A percentile compares a stretch with the other conserved stretches of the same genome.
Evolutionary conservation across 2,329 filamentous ascomycete species (phyloP).

Genomic region (Colletotrichum sojae): DNA sequence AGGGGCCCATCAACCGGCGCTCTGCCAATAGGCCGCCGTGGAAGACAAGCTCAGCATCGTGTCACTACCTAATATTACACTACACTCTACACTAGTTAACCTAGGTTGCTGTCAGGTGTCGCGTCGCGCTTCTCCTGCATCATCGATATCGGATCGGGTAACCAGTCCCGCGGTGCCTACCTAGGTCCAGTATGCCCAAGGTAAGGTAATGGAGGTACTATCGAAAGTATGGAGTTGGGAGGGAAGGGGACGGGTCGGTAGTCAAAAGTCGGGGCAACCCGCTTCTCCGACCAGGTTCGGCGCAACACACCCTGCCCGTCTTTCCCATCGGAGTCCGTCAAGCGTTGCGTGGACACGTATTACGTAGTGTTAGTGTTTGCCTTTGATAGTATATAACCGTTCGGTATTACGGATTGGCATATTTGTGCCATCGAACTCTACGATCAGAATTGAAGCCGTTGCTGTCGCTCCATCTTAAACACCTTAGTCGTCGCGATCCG

Average conservation of each 20-base stretch:
- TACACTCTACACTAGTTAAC: too few species aligned
- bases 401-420: not conserved
- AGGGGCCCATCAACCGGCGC: not conserved
- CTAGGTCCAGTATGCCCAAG: too few species aligned
- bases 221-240: too few species aligned
- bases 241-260: too few species aligned
- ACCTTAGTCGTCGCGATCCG: not conserved
- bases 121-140: too few species aligned
- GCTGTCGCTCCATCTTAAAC: too few species aligned
- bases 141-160: too few species aligned
- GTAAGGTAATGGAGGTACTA: too few species aligned
- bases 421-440: too few species aligned
- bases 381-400: not conserved
- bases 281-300: not conserved
- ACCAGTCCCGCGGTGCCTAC: too few species aligned
- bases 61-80: not conserved
- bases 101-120: too few species aligned
- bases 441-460: too few species aligned
- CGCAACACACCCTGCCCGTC: not conserved
- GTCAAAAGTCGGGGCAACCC: not conserved
- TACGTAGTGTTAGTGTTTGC: not conserved
- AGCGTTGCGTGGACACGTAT: not conserved
- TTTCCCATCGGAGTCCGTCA: not conserved
- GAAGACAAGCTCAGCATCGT: constrained; percentile 5
- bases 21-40: constrained; percentile 20